Evolutionary conservation across 768 basidiomycete species (phyloP).

Genomic region (Dioszegia aurantiaca): DNA sequence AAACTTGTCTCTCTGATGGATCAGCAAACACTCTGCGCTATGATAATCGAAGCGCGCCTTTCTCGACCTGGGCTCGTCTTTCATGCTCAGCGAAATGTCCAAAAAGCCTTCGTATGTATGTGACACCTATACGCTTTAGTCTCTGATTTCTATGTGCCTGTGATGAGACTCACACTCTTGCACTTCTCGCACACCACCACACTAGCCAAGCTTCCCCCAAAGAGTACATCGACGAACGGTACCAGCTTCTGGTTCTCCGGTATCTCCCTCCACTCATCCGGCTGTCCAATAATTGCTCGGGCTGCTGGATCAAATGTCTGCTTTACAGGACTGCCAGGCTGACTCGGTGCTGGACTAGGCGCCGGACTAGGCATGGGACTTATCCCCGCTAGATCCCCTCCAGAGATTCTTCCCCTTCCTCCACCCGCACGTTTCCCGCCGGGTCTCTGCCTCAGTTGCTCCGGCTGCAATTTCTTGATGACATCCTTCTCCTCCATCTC

Average conservation of each 20-base stretch:
- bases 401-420: constrained; percentile 13
- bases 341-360: constrained; percentile 30
- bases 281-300: constrained; percentile 14
- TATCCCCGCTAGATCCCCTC: constrained; percentile 13
- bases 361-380: constrained; percentile 30
- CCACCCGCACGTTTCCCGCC: not conserved
- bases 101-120: constrained; percentile 91
- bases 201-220: constrained; percentile 81
- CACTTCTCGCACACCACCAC: constrained; percentile 92
- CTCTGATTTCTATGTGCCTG: not conserved
- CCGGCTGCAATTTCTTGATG: constrained; percentile 47
- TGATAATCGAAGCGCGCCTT: constrained; percentile 54
- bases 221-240: constrained; percentile 84
- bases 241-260: constrained; percentile 59
- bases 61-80: constrained; percentile 68
- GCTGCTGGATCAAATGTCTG: constrained; percentile 14
- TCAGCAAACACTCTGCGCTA: not conserved
- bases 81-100: constrained; percentile 86
- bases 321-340: constrained; percentile 24
- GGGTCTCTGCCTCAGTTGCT: constrained; percentile 9
- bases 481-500: constrained; percentile 91
- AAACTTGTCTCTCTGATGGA: constrained; percentile 62
- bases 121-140: constrained; percentile 56
- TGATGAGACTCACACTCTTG: constrained; percentile 71
- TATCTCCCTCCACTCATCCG: constrained; percentile 13